A percentile compares a stretch with the other conserved stretches of the same genome.
These are phyloP conservation scores for Colletotrichum graminicola DNA, from an alignment of 2,329 filamentous ascomycete genomes.

Conservation along the genomic window DNA sequence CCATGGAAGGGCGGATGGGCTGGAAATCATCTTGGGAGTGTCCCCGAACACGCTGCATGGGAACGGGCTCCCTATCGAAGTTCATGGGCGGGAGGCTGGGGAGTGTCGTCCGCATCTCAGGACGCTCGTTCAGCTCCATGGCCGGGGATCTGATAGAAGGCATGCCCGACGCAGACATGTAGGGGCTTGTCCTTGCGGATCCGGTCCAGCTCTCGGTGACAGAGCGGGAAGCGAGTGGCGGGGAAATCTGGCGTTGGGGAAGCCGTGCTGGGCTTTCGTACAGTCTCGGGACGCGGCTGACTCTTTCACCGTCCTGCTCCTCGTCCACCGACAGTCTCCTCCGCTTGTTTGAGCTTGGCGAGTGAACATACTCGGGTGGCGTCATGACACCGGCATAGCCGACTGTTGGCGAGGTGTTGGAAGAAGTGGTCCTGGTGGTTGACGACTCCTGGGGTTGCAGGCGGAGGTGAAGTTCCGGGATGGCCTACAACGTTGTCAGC, in stretches of 20 bases:
- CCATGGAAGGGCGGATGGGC: slow-evolving; percentile 48
- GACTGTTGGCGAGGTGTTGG: slow-evolving; percentile 52
- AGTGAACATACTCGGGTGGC: slow-evolving; percentile 63
- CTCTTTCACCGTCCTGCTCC: slow-evolving; percentile 54
- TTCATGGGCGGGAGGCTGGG: slow-evolving; percentile 57
- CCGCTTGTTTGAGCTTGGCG: slow-evolving; percentile 62
- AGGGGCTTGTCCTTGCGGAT: slow-evolving; percentile 52
- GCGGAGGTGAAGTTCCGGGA: slow-evolving; percentile 60
- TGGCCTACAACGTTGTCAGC: slow-evolving; percentile 49
- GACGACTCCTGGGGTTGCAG: slow-evolving; percentile 50
- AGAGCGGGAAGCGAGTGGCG: slow-evolving; percentile 47
- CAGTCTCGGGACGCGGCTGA: slow-evolving; percentile 61
- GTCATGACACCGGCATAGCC: slow-evolving; percentile 49
- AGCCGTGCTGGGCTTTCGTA: slow-evolving; percentile 55
- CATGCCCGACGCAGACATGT: slow-evolving; percentile 48
- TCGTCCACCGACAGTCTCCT: slow-evolving; percentile 59
- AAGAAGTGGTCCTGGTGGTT: slow-evolving; percentile 49
- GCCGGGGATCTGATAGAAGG: slow-evolving; percentile 49
- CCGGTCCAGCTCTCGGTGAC: slow-evolving; percentile 53
- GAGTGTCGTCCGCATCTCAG: slow-evolving; percentile 54
- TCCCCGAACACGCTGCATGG: slow-evolving; percentile 50
- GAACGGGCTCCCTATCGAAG: slow-evolving; percentile 52
- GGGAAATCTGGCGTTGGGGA: slow-evolving; percentile 53
- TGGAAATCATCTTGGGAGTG: slow-evolving; percentile 53
- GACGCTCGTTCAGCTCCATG: slow-evolving; percentile 52